Conservation (phyloP, 1,139 yeast genomes). For the Nakaseomyces kungkrabaensis region DNA sequence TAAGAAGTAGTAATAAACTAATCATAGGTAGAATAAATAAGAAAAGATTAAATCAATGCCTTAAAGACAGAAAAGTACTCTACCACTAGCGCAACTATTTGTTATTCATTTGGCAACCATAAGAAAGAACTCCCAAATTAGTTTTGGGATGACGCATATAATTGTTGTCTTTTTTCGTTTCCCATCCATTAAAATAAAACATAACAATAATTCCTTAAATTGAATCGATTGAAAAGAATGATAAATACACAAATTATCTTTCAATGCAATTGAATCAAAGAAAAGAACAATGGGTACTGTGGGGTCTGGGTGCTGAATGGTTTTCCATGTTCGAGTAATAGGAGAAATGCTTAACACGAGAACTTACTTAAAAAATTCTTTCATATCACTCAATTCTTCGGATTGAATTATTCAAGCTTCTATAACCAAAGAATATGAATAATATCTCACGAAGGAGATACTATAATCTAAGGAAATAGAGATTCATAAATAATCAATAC, state of each 20-base stretch:
- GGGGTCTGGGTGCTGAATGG: slow-evolving; percentile 4
- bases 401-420: too few relatives aligned
- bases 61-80: too few relatives aligned
- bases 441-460: too few relatives aligned
- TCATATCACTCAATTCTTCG: too few relatives aligned
- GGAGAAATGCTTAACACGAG: neutral
- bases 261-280: neutral
- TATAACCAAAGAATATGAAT: too few relatives aligned
- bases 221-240: neutral
- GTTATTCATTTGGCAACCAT: neutral
- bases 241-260: neutral
- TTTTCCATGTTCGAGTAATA: neutral
- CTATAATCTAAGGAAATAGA: neutral
- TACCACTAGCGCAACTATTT: neutral
- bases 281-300: slow-evolving; percentile 2
- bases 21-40: too few relatives aligned
- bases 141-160: too few relatives aligned
- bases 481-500: neutral
- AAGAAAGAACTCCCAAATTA: neutral
- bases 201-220: neutral
- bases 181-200: neutral
- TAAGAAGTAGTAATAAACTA: too few relatives aligned
- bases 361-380: too few relatives aligned
- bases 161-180: too few relatives aligned
- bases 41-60: too few relatives aligned